Base-by-base conservation (phyloP, 1,284 basidiomycete species). In the Inonotus hispidus region DNA sequence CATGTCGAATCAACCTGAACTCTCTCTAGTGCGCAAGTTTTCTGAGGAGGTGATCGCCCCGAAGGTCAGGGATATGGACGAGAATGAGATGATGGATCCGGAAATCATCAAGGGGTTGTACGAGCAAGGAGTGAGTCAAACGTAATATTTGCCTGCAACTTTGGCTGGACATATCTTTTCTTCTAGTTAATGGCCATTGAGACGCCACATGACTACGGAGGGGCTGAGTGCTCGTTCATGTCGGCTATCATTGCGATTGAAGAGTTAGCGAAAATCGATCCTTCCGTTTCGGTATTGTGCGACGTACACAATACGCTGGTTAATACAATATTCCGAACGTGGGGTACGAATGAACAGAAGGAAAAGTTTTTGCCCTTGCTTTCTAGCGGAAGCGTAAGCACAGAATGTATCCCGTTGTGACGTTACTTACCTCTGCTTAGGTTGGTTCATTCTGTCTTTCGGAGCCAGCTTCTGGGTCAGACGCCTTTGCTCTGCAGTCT, bases 281-380 rank as follows among this genome's bases (percentile, higher is more conserved):
- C 96, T 0, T 95, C 93, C 0, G 96, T 99, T 19, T 97, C 95
- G 7, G 96, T 99, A 43, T 77, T 98, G 70, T 95, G 93, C 68
- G 96, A 99, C 71, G 96, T 99, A 4, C 96, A 99, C 82, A 99
- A 99, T 73, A 98, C 95, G 3, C 86, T 98, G 55, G 92, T 98
- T 68, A 97, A 98, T 78, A 98, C 96, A 32, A 89, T 99, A 66
- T 76, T 99, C 67, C 85, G 95, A 64, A 88, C 88, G 69, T 92
- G 98, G 72, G 96, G 87, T 3, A 90, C 83, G 29, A 82, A 91
- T 67, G 88, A 88, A 66, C 88, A 98, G 70, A 84, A 94, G 73
- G 87, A 92, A 64, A 92, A 91, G 71, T 99, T 92, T 83, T 77
- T 99, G 37, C 95, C 96, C 2, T 81, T 84, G 68, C 84, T 99